phyloP scores from a whole-genome alignment of 768 basidiomycete genomes.

The Candolleomyces efflorescens region DNA sequence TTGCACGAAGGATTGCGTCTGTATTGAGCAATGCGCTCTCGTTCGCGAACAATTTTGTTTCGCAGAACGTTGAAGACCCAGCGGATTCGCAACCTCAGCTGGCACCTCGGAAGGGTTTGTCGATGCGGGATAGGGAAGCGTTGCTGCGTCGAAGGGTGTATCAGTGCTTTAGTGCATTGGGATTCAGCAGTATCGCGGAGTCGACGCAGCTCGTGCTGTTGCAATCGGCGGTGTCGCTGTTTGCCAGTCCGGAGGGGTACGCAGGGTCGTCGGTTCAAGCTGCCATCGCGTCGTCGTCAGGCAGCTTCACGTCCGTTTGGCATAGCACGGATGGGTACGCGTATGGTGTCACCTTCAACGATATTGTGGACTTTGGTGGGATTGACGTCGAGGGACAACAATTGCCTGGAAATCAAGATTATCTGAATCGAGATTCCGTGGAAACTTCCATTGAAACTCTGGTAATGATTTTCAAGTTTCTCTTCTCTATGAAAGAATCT shows the following conservation, averaged over 20 bases:
- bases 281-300: slow-evolving; percentile 82
- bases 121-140: slow-evolving; percentile 74
- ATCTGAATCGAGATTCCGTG: slow-evolving; percentile 71
- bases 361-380: slow-evolving; percentile 44
- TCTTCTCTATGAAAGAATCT: slow-evolving; percentile 2
- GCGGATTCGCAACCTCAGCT: slow-evolving; percentile 35
- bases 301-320: slow-evolving; percentile 85
- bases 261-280: slow-evolving; percentile 84
- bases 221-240: slow-evolving; percentile 74
- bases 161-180: slow-evolving; percentile 85
- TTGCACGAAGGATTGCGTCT: slow-evolving; percentile 82
- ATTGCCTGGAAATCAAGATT: slow-evolving; percentile 36
- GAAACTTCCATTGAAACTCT: slow-evolving; percentile 76
- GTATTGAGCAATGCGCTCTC: slow-evolving; percentile 86
- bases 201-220: slow-evolving; percentile 77
- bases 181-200: slow-evolving; percentile 74
- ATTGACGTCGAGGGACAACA: slow-evolving; percentile 28
- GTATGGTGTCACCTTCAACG: slow-evolving; percentile 79
- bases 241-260: slow-evolving; percentile 86
- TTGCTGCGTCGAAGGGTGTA: slow-evolving; percentile 81
- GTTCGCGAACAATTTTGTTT: slow-evolving; percentile 82
- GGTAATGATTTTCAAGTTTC: slow-evolving; percentile 44
- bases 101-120: slow-evolving; percentile 37
- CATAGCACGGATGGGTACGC: slow-evolving; percentile 84
- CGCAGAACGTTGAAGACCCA: slow-evolving; percentile 64